A percentile compares a stretch with the other conserved stretches of the same genome.
phyloP scores from a whole-genome alignment of 2,329 filamentous ascomycete species.

The Blastomyces emzantsi region DNA sequence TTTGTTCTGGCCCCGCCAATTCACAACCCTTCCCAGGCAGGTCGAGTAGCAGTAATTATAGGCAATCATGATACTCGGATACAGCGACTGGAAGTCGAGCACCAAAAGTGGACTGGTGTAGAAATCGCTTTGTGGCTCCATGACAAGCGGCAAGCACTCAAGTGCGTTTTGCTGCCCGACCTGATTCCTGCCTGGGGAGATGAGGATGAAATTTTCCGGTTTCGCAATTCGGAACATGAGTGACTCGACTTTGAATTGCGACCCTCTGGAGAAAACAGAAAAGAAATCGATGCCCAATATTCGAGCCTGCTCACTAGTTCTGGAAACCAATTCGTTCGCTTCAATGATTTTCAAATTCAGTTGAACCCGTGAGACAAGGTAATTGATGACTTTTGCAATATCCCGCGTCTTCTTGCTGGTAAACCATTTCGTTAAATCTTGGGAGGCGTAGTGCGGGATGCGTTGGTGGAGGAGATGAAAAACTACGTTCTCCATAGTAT shows the following conservation, averaged over 20 bases:
- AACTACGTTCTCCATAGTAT: slow-evolving; percentile 91
- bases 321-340: slow-evolving; percentile 74
- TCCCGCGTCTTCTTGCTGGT: slow-evolving; percentile 58
- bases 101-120: slow-evolving; percentile 86
- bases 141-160: slow-evolving; percentile 88
- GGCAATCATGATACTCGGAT: slow-evolving; percentile 97
- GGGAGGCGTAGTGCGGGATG: slow-evolving; percentile 78
- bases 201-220: slow-evolving; percentile 83
- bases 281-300: slow-evolving; percentile 94
- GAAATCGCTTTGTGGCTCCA: slow-evolving; percentile 94
- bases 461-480: slow-evolving; percentile 83
- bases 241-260: slow-evolving; percentile 97
- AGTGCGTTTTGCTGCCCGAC: slow-evolving; percentile 90
- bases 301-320: slow-evolving; percentile 90
- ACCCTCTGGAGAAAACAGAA: slow-evolving; percentile 87
- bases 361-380: slow-evolving; percentile 66
- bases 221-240: slow-evolving; percentile 99
- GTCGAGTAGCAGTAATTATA: slow-evolving; percentile 99
- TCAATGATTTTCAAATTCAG: slow-evolving; percentile 88
- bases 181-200: slow-evolving; percentile 84
- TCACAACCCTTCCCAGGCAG: slow-evolving; percentile 73
- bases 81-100: slow-evolving; percentile 90
- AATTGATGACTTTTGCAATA: slow-evolving; percentile 63
- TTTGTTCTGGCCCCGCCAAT: slow-evolving; percentile 87
- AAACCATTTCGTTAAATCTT: slow-evolving; percentile 76